phyloP scores from a whole-genome alignment of 2,329 filamentous ascomycete species.

The Calonectria ilicicola region DNA sequence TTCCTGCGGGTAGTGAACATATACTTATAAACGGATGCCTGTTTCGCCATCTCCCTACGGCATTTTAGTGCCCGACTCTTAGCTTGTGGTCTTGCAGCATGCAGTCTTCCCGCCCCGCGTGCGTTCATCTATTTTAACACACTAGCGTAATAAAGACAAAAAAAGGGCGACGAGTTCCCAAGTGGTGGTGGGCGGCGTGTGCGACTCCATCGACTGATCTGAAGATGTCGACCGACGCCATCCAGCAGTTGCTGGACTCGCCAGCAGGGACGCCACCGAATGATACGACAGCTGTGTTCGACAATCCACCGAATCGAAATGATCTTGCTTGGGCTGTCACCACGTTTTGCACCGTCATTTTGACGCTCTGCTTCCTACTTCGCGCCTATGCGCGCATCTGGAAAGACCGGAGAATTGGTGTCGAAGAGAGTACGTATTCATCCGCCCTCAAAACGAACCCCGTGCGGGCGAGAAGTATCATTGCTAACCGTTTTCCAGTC shows the following conservation, averaged over 20 bases:
- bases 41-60: not conserved
- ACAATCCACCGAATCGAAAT: constrained; percentile 24
- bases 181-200: not conserved
- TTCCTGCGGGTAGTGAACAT: not conserved
- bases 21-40: not conserved
- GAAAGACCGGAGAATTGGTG: not conserved
- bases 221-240: not conserved
- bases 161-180: not conserved
- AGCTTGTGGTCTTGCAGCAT: not conserved
- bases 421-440: constrained; percentile 20
- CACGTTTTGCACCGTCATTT: constrained; percentile 16
- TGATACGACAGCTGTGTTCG: constrained; percentile 22
- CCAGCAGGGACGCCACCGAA: constrained; percentile 17
- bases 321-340: constrained; percentile 16
- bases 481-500: not conserved
- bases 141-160: not conserved
- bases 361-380: constrained; percentile 18
- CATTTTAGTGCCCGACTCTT: not conserved
- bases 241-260: constrained; percentile 16
- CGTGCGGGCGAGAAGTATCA: not conserved
- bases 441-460: not conserved
- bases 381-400: constrained; percentile 15
- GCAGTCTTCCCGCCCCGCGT: not conserved
- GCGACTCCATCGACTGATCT: not conserved
- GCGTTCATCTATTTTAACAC: not conserved